Conservation (phyloP, 768 basidiomycete genomes). For the Paxillus involutus region DNA sequence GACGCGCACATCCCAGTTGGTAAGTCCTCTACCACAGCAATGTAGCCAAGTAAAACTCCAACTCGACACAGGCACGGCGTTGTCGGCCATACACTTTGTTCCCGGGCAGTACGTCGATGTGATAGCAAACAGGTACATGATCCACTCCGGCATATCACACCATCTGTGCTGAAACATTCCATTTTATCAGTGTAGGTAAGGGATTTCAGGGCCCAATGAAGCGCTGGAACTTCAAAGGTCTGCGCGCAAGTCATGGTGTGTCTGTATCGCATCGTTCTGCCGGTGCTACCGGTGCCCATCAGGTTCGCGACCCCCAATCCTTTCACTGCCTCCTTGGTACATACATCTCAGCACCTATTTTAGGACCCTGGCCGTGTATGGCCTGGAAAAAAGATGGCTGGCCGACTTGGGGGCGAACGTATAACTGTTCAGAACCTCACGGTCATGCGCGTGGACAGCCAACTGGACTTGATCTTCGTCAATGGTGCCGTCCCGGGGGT, state of each 20-base stretch:
- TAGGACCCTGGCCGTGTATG: conserved; percentile 92
- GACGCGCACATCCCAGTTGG: conserved; percentile 92
- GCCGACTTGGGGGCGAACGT: conserved; percentile 82
- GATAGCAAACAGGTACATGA: conserved; percentile 85
- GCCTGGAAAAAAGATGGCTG: conserved; percentile 99
- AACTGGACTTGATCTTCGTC: conserved; percentile 86
- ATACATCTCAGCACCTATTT: conserved; percentile 4
- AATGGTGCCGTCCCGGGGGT: conserved; percentile 89
- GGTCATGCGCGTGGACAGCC: conserved; percentile 85
- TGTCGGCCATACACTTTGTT: conserved; percentile 93
- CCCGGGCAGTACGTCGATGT: conserved; percentile 97
- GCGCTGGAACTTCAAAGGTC: conserved; percentile 88
- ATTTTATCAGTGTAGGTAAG: conserved; percentile 77
- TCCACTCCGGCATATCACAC: background rate
- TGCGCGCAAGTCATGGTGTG: conserved; percentile 93
- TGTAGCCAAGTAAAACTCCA: background rate
- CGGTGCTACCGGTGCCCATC: conserved; percentile 93
- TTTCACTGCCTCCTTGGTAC: background rate
- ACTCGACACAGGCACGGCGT: conserved; percentile 63
- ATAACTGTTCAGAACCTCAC: conserved; percentile 86
- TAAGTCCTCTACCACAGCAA: conserved; percentile 36
- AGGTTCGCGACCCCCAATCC: conserved; percentile 49
- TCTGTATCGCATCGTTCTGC: conserved; percentile 91
- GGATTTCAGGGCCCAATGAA: conserved; percentile 99
- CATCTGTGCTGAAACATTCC: conserved; percentile 5